Evolutionary conservation across 345 rosid genomes (phyloP).

Genomic region (Balakata baccata): DNA sequence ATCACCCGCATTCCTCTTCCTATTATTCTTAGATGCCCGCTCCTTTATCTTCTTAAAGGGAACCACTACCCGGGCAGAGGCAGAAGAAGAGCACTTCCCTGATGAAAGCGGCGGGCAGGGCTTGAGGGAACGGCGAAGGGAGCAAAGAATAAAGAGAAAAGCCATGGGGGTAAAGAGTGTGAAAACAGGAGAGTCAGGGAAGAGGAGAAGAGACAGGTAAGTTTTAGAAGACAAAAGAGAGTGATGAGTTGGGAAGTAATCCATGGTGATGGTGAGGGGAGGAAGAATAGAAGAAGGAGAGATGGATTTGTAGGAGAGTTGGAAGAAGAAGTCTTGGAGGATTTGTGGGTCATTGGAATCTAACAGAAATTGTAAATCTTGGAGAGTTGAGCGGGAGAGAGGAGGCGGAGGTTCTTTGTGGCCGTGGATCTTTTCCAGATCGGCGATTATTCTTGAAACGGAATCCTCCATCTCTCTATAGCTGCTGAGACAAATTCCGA

Average conservation of each 20-base stretch:
- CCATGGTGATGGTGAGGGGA: slow-evolving; percentile 63
- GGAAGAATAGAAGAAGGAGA: slow-evolving; percentile 47
- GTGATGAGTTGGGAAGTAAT: slow-evolving; percentile 34
- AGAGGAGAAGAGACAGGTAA: slow-evolving; percentile 59
- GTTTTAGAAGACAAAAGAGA: slow-evolving; percentile 56
- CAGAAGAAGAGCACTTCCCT: slow-evolving; percentile 4
- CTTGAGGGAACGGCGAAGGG: slow-evolving; percentile 66
- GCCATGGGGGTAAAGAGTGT: slow-evolving; percentile 73
- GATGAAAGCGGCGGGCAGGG: slow-evolving; percentile 15
- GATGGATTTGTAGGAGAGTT: slow-evolving; percentile 42
- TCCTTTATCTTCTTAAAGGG: slow-evolving; percentile 14
- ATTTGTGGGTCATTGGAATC: slow-evolving; percentile 45
- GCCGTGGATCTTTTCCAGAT: slow-evolving; percentile 19
- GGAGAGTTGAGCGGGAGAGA: slow-evolving; percentile 42
- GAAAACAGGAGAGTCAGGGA: slow-evolving; percentile 66
- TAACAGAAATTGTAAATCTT: slow-evolving; percentile 51
- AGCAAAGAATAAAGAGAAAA: slow-evolving; percentile 66
- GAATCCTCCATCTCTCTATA: slow-evolving; percentile 13
- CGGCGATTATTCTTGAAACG: slow-evolving; percentile 12
- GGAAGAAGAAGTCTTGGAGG: slow-evolving; percentile 44
- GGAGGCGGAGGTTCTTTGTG: not conserved
- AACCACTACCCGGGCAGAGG: slow-evolving; percentile 11
- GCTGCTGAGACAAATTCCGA: not conserved
- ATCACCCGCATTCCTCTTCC: slow-evolving; percentile 1
- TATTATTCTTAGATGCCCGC: slow-evolving; percentile 1